These are phyloP conservation scores for Candida mesenterica DNA, from an alignment of 1,139 yeast species.

Conservation along the genomic window DNA sequence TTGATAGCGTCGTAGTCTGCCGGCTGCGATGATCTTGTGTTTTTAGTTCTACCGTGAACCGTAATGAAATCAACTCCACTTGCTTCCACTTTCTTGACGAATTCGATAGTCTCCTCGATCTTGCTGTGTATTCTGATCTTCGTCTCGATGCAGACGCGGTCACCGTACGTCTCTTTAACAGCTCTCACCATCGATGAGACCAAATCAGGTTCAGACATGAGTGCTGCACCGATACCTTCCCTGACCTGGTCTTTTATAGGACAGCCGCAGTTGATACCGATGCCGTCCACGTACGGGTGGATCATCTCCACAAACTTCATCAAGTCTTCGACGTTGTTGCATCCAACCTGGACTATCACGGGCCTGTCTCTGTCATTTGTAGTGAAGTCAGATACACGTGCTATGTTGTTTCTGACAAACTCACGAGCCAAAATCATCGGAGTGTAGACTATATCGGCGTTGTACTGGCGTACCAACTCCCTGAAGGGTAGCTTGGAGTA, in stretches of 20 bases:
- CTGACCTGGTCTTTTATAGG: slow-evolving; percentile 93
- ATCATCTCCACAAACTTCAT: slow-evolving; percentile 83
- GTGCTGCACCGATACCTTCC: slow-evolving; percentile 96
- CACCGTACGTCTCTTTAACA: slow-evolving; percentile 74
- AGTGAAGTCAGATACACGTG: slow-evolving; percentile 80
- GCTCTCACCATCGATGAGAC: slow-evolving; percentile 83
- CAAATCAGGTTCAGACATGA: slow-evolving; percentile 79
- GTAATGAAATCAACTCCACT: slow-evolving; percentile 95
- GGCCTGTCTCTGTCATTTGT: slow-evolving; percentile 70
- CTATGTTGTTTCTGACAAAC: slow-evolving; percentile 80
- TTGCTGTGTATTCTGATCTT: slow-evolving; percentile 87
- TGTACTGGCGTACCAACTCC: slow-evolving; percentile 68
- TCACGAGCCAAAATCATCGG: slow-evolving; percentile 97
- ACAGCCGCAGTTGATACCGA: slow-evolving; percentile 96
- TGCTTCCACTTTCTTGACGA: slow-evolving; percentile 70
- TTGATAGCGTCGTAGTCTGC: slow-evolving; percentile 82
- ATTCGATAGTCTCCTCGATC: slow-evolving; percentile 64
- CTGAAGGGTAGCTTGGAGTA: slow-evolving; percentile 93
- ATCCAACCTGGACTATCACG: slow-evolving; percentile 87
- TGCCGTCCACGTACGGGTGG: slow-evolving; percentile 88
- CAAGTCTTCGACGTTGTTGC: slow-evolving; percentile 81
- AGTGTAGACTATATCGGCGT: slow-evolving; percentile 81
- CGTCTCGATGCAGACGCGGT: slow-evolving; percentile 72
- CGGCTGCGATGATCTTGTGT: slow-evolving; percentile 80
- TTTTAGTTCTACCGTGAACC: slow-evolving; percentile 88